Base-by-base conservation (phyloP, 495 filamentous ascomycete genomes). In the Hypoxylon trugodes region DNA sequence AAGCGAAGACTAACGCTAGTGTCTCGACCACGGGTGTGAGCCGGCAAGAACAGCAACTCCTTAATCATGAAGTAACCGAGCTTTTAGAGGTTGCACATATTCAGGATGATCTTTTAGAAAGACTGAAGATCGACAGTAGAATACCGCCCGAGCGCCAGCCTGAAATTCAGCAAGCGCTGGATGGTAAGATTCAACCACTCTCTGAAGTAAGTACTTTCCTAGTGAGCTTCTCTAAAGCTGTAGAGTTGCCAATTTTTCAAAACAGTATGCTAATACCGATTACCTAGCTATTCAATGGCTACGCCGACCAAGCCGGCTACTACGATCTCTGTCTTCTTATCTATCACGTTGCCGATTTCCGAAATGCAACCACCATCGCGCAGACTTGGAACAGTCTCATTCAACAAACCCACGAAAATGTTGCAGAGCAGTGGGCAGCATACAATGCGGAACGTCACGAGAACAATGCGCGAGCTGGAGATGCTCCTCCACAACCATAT, bases 31-130 rank as follows among this genome's bases (percentile, higher is more conserved):
- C 79, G 12, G 91, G 92, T 28, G 77, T 93, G 63, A 81, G 86
- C 52, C 84, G 92, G 22, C 89, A 92, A 65, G 80, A 84, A 35
- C 87, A 91, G 54, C 92, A 95, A 67, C 78, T 89, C 21, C 81
- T 98, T 22, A 80, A 92, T 26, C 89, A 94, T 56, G 87, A 92
- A 48, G 86, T 96, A 18, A 87, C 88, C 6, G 93, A 93, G 64
- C 82, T 96, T 7, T 85, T 99, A 22, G 96, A 98, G 64, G 84
- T 98, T 24, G 94, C 94, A 15, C 93, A 93, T 65, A 91, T 99
- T 59, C 95, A 99, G 74, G 91, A 96, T 67, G 95, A 98, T 64
- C 73, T 98, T 22, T 77, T 98, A 41, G 89, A 93, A 75, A 82
- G 90, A 36, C 72, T 99, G 37, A 88, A 83, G 71, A 82, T 81